phyloP scores from a whole-genome alignment of 306 rosid genomes.

The Prunus davidiana region DNA sequence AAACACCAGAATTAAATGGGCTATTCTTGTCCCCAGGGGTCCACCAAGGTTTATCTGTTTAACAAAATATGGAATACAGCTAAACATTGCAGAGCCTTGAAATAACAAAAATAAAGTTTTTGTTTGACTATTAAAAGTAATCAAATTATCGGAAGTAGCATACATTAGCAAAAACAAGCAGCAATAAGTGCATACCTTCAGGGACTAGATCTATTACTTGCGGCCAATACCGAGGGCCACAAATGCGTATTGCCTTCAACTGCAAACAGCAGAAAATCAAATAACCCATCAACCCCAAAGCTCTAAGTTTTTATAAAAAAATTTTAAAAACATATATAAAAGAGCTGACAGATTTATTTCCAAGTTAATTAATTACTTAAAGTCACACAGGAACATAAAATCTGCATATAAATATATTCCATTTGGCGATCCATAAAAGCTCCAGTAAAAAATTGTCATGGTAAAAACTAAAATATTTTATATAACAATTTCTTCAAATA shows the following conservation, averaged over 20 bases:
- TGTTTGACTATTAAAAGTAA: slow-evolving; percentile 11
- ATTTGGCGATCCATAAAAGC: not conserved
- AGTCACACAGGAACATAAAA: not conserved
- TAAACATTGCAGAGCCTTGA: slow-evolving; percentile 12
- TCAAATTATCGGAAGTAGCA: not conserved
- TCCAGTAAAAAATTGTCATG: not conserved
- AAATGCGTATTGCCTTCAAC: slow-evolving; percentile 80
- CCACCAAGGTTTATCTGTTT: slow-evolving; percentile 96
- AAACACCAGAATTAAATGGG: slow-evolving; percentile 85
- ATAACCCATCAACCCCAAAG: slow-evolving; percentile 21
- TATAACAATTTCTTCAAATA: not conserved
- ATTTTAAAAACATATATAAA: not conserved
- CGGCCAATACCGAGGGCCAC: slow-evolving; percentile 97
- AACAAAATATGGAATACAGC: slow-evolving; percentile 11
- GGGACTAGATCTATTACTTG: slow-evolving; percentile 76
- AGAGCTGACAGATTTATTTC: slow-evolving; percentile 15
- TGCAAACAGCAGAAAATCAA: slow-evolving; percentile 38
- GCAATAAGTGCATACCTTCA: slow-evolving; percentile 52
- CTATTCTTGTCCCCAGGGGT: slow-evolving; percentile 70
- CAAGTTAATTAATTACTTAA: slow-evolving; percentile 12
- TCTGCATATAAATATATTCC: not conserved
- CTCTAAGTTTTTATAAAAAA: not conserved
- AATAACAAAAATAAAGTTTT: slow-evolving; percentile 21
- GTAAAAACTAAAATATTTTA: not conserved
- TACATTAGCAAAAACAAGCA: not conserved